Evolutionary conservation across 2,329 filamentous ascomycete genomes (phyloP).

Genomic region (Cryphonectria naterciae): DNA sequence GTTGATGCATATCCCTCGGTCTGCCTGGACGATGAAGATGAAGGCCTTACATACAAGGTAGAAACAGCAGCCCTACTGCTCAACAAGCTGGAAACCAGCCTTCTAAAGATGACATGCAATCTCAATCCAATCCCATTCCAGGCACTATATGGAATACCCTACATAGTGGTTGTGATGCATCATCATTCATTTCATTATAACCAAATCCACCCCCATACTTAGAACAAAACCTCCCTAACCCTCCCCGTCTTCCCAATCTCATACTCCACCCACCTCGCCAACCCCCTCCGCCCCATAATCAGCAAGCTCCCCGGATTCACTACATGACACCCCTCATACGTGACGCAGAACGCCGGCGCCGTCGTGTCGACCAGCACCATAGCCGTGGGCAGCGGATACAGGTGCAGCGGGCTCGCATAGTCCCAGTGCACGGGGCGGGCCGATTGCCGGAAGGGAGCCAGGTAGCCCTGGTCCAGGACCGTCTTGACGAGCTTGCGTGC

Average conservation of each 20-base stretch:
- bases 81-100: no score
- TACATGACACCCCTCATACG: constrained; percentile 93
- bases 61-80: background rate
- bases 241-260: constrained; percentile 67
- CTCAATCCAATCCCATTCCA: background rate
- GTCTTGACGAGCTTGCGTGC: constrained; percentile 87
- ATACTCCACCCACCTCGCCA: constrained; percentile 87
- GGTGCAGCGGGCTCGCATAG: constrained; percentile 71
- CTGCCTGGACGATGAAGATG: no score
- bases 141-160: background rate
- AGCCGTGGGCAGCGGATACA: constrained; percentile 88
- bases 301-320: constrained; percentile 87
- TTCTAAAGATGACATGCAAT: background rate
- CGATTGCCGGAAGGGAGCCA: constrained; percentile 83
- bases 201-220: background rate
- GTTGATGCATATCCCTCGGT: no score
- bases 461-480: constrained; percentile 84
- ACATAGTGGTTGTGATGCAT: background rate
- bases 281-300: constrained; percentile 67
- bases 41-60: background rate
- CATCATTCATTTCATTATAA: constrained; percentile 11
- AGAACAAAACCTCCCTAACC: constrained; percentile 67
- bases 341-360: constrained; percentile 80
- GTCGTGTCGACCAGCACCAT: constrained; percentile 83
- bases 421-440: constrained; percentile 90